Conservation (phyloP, 768 basidiomycete species). For the Neoboletus subvelutipes region DNA sequence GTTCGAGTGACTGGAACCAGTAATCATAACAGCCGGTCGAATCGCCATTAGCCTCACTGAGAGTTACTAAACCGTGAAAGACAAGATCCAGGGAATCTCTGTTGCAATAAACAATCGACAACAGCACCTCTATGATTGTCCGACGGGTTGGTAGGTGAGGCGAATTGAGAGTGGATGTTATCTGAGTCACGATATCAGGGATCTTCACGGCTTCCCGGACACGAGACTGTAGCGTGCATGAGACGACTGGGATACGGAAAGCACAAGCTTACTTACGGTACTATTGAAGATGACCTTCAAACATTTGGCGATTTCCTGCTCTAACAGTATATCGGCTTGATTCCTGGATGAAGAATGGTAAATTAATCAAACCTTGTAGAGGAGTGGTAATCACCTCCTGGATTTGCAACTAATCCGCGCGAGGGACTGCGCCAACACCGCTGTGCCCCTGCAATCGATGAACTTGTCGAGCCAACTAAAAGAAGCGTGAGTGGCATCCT, state of each 20-base stretch:
- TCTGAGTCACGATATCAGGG: conserved; percentile 69
- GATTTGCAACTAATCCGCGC: conserved; percentile 73
- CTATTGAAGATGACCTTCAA: conserved; percentile 79
- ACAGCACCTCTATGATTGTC: conserved; percentile 73
- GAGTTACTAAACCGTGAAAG: conserved; percentile 67
- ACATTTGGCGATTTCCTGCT: conserved; percentile 88
- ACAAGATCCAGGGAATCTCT: conserved; percentile 65
- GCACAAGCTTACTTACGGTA: conserved; percentile 39
- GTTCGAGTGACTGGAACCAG: conserved; percentile 86
- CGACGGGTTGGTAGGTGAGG: conserved; percentile 78
- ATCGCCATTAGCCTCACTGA: conserved; percentile 63
- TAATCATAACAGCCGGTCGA: conserved; percentile 72
- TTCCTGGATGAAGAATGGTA: conserved; percentile 13
- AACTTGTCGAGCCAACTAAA: conserved; percentile 80
- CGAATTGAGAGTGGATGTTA: conserved; percentile 80
- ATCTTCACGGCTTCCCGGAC: conserved; percentile 73
- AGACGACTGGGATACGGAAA: background rate
- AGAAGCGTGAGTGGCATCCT: conserved; percentile 17
- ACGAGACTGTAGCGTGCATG: conserved; percentile 47
- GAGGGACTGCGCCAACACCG: conserved; percentile 78
- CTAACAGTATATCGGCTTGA: conserved; percentile 63
- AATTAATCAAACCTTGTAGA: background rate
- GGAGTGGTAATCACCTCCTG: conserved; percentile 47
- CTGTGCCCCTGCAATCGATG: conserved; percentile 73
- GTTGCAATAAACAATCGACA: conserved; percentile 68